Percentiles rank a stretch among this genome's conserved stretches.
phyloP scores from a whole-genome alignment of 2,329 filamentous ascomycete genomes.

The Verticillium alfalfae region DNA sequence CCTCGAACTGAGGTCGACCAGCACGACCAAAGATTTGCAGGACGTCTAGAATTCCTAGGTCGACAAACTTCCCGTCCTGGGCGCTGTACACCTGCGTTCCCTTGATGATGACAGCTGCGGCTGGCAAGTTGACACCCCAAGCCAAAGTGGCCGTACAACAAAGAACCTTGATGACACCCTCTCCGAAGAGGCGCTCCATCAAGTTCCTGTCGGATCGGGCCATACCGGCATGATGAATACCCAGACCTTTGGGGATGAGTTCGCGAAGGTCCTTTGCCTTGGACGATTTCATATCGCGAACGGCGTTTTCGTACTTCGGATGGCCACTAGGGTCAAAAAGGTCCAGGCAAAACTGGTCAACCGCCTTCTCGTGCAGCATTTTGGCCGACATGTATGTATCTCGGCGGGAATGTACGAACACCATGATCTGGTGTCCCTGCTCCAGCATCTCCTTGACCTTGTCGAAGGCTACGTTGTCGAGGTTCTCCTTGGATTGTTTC shows the following conservation, averaged over 20 bases:
- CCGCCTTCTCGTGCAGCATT: constrained; percentile 79
- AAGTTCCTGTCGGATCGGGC: constrained; percentile 87
- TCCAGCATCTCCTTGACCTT: constrained; percentile 94
- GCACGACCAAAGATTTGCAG: constrained; percentile 98
- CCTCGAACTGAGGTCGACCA: constrained; percentile 94
- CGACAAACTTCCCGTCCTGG: constrained; percentile 93
- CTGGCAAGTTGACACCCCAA: constrained; percentile 98
- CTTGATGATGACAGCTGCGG: constrained; percentile 95
- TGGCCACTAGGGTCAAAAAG: constrained; percentile 78
- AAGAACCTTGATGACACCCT: constrained; percentile 92
- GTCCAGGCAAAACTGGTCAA: constrained; percentile 71
- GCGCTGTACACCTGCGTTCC: constrained; percentile 96
- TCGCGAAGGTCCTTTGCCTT: constrained; percentile 85
- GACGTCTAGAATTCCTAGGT: constrained; percentile 93
- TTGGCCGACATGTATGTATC: constrained; percentile 88
- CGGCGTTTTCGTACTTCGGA: constrained; percentile 72
- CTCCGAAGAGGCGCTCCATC: constrained; percentile 86
- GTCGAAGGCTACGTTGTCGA: constrained; percentile 83
- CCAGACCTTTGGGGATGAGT: constrained; percentile 82
- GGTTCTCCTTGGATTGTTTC: constrained; percentile 78
- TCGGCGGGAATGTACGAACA: constrained; percentile 95
- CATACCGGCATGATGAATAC: constrained; percentile 97
- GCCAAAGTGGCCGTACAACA: constrained; percentile 97
- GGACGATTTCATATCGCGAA: constrained; percentile 79
- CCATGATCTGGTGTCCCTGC: constrained; percentile 94